A percentile compares a stretch with the other conserved stretches of the same genome.
Evolutionary conservation across 2,329 filamentous ascomycete species (phyloP).

Genomic region (Aspergillus candidus): DNA sequence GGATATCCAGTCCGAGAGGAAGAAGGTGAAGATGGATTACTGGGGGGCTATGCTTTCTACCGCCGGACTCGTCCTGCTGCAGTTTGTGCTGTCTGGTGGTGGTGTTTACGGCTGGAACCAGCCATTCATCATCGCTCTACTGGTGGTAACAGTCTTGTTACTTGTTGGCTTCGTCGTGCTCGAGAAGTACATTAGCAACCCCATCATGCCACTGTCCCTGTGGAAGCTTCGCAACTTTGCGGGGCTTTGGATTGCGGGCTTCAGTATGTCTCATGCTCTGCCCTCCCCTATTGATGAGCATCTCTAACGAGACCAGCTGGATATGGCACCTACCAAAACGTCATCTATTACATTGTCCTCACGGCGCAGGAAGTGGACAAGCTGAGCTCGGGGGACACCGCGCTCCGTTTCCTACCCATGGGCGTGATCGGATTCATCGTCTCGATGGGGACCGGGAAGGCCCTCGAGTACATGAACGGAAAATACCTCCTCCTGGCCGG

Average conservation of each 20-base stretch:
- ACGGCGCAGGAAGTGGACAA: conserved; percentile 37
- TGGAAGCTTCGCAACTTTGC: conserved; percentile 45
- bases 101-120: conserved; percentile 44
- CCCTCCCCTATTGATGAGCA: fast-evolving
- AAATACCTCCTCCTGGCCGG: conserved; percentile 33
- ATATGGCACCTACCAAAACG: conserved; percentile 40
- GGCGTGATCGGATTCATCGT: conserved; percentile 35
- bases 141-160: conserved; percentile 35
- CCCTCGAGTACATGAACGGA: conserved; percentile 35
- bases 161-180: conserved; percentile 35
- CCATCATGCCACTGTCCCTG: conserved; percentile 42
- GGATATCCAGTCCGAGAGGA: conserved; percentile 29
- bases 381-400: conserved; percentile 35
- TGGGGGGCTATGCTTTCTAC: conserved; percentile 40
- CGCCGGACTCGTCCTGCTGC: conserved; percentile 38
- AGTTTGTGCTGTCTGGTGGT: conserved; percentile 42
- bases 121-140: conserved; percentile 41
- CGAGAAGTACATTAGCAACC: conserved; percentile 41
- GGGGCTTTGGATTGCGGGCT: conserved; percentile 41
- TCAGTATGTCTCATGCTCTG: conserved; percentile 22
- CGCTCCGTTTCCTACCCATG: conserved; percentile 39
- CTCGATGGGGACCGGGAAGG: conserved; percentile 30
- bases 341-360: conserved; percentile 40
- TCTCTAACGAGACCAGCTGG: conserved; percentile 24
- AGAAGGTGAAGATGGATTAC: conserved; percentile 37